Conservation (phyloP, 2,329 filamentous ascomycete genomes). For the Fusarium penzigii region DNA sequence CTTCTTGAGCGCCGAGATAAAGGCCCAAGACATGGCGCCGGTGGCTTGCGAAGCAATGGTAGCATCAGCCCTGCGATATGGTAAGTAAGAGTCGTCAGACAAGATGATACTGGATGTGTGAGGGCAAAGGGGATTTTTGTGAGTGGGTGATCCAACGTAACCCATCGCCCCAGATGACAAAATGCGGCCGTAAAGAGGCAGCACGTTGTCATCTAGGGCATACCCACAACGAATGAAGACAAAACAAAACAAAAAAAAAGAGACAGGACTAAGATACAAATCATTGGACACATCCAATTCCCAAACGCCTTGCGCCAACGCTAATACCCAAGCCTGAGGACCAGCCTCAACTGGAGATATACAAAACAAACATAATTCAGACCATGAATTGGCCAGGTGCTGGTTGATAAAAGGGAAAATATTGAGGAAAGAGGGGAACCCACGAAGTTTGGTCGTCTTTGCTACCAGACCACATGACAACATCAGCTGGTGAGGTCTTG, state of each 20-base stretch:
- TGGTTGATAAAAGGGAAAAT: constrained; percentile 14
- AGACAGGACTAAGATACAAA: too few species aligned
- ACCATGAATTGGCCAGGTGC: constrained; percentile 13
- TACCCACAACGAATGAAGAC: constrained; percentile 26
- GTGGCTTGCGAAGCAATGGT: constrained; percentile 88
- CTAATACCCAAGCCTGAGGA: constrained; percentile 5
- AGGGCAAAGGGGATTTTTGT: neutral
- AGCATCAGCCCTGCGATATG: constrained; percentile 73
- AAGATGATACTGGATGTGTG: neutral
- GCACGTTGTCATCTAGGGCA: constrained; percentile 44
- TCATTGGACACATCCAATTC: constrained; percentile 1
- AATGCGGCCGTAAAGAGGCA: constrained; percentile 33
- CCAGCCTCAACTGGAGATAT: constrained; percentile 9
- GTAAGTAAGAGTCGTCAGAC: constrained; percentile 13
- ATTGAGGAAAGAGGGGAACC: constrained; percentile 44
- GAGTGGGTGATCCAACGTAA: constrained; percentile 40
- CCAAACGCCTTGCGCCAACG: constrained; percentile 23
- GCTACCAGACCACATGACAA: constrained; percentile 96
- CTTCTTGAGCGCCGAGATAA: constrained; percentile 90
- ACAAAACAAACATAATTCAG: constrained; percentile 4
- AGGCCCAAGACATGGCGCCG: constrained; percentile 98
- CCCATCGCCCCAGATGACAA: constrained; percentile 48
- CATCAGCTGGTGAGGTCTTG: constrained; percentile 92
- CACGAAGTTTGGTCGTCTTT: constrained; percentile 95
- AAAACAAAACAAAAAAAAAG: constrained; percentile 19